Conservation (phyloP, 164 flowering plant genomes). For the Warburgia ugandensis region DNA sequence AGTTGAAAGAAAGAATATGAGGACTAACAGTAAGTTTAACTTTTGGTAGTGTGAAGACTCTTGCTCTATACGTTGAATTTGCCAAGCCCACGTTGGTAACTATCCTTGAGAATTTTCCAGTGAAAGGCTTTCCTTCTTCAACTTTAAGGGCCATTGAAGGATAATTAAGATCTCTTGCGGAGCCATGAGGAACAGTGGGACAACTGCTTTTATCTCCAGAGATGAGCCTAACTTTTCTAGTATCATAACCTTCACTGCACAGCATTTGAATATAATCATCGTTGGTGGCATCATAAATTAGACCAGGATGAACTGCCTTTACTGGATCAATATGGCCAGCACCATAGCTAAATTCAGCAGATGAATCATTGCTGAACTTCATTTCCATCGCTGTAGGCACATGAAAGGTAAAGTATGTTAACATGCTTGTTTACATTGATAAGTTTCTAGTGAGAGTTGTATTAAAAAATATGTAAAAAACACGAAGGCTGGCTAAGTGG, state of each 20-base stretch:
- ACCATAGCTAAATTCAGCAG: slow-evolving; percentile 39
- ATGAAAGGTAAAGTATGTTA: too few relatives aligned
- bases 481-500: neutral
- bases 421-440: neutral
- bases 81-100: slow-evolving; percentile 42
- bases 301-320: slow-evolving; percentile 36
- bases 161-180: slow-evolving; percentile 25
- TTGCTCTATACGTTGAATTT: slow-evolving; percentile 26
- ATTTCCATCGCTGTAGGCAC: too few relatives aligned
- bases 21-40: slow-evolving; percentile 24
- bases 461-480: neutral
- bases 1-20: slow-evolving; percentile 21
- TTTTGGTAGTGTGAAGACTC: neutral
- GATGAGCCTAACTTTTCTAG: slow-evolving; percentile 9
- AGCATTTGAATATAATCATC: slow-evolving; percentile 28
- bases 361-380: too few relatives aligned
- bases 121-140: neutral
- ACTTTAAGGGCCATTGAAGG: slow-evolving; percentile 28
- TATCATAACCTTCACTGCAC: slow-evolving; percentile 22
- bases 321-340: slow-evolving; percentile 46
- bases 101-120: slow-evolving; percentile 17
- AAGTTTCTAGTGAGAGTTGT: neutral
- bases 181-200: slow-evolving; percentile 11
- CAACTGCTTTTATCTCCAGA: slow-evolving; percentile 23
- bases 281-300: slow-evolving; percentile 26